These are phyloP conservation scores for Trypanosoma theileri DNA, from an alignment of 208 protist species.

Conservation along the genomic window DNA sequence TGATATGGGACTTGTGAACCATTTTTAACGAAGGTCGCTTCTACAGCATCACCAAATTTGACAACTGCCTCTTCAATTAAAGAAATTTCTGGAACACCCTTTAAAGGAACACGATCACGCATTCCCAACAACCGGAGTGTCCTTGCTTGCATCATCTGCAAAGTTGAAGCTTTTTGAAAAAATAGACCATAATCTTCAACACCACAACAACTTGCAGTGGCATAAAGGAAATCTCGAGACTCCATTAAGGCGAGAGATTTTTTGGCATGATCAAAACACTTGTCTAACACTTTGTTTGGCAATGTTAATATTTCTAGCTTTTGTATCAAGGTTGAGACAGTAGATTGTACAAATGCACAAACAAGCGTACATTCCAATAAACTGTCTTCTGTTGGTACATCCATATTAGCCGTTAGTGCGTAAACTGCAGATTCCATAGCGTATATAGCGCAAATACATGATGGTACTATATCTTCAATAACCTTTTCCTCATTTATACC, in stretches of 20 bases:
- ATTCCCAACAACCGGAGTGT: constrained; percentile 58
- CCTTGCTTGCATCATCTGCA: constrained; percentile 81
- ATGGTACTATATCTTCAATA: constrained; percentile 51
- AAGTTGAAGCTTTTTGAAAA: constrained; percentile 81
- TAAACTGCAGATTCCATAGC: constrained; percentile 85
- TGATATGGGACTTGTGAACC: constrained; percentile 65
- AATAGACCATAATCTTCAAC: constrained; percentile 82
- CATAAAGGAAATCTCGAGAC: constrained; percentile 69
- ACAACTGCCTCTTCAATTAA: constrained; percentile 75
- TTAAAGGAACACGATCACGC: constrained; percentile 67
- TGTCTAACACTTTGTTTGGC: constrained; percentile 49
- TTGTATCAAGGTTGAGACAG: constrained; percentile 54
- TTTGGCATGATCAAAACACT: constrained; percentile 46
- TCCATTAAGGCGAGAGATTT: constrained; percentile 68
- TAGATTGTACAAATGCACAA: constrained; percentile 64
- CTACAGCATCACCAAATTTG: constrained; percentile 79
- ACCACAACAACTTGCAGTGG: constrained; percentile 77
- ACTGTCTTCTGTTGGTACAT: constrained; percentile 76
- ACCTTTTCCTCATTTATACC: constrained; percentile 49
- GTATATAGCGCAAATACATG: constrained; percentile 73
- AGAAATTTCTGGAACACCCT: constrained; percentile 54
- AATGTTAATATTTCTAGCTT: constrained; percentile 58
- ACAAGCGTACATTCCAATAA: constrained; percentile 73
- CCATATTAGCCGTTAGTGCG: constrained; percentile 81
- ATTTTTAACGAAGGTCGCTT: constrained; percentile 77